Evolutionary conservation across 306 rosid species (phyloP).

Genomic region (Fragaria nilgerrensis): DNA sequence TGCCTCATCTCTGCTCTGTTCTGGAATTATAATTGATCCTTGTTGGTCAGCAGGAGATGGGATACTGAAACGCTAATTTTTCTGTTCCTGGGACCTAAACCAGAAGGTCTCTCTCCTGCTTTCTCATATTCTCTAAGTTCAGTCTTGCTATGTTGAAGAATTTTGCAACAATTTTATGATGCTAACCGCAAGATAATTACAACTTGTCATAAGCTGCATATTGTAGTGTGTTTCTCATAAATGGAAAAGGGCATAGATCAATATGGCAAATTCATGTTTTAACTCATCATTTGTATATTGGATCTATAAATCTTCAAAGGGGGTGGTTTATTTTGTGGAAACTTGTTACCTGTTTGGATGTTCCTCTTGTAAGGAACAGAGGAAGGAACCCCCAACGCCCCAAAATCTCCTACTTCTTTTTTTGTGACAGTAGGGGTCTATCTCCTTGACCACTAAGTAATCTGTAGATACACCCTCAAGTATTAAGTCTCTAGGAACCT

Average conservation of each 20-base stretch:
- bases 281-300: background rate
- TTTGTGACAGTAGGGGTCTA: conserved; percentile 18
- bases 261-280: background rate
- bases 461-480: background rate
- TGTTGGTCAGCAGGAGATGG: conserved; percentile 13
- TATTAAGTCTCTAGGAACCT: background rate
- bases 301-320: background rate
- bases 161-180: background rate
- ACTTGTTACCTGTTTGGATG: conserved; percentile 13
- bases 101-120: conserved; percentile 12
- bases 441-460: background rate
- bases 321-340: conserved; percentile 13
- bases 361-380: background rate
- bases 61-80: background rate
- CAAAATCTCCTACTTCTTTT: too few relatives aligned
- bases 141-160: background rate
- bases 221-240: background rate
- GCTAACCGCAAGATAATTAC: background rate
- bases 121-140: background rate
- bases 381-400: too few relatives aligned
- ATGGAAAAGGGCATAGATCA: background rate
- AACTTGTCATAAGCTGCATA: background rate
- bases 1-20: conserved; percentile 2
- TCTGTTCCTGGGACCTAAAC: background rate
- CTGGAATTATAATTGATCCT: background rate